Base-by-base conservation (phyloP, 805 yeast genomes). In the Kodamaea hsintzibuensis region DNA sequence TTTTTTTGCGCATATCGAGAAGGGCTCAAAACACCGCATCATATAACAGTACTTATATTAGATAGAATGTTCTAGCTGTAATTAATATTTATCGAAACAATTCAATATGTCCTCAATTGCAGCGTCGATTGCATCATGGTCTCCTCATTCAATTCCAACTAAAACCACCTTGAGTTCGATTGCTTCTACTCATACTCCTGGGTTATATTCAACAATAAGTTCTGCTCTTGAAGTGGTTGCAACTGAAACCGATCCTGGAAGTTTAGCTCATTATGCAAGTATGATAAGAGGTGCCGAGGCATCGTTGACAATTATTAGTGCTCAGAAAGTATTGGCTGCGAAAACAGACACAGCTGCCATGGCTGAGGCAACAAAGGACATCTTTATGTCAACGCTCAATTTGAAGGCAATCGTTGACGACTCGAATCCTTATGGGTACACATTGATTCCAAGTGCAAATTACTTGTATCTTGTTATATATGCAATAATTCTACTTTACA, bases 321-420 rank as follows among this genome's bases (percentile, higher is more conserved):
- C 77, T 10, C 69, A 72, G 51, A 44, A 64, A 14, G 69, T 70
- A 1, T 56, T 69, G 42, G 78, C 78, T 16, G 72, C 77, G 4
- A 77, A 77, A 22, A 72, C 78, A 1, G 65, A 59, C 33, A 42
- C 52, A 10, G 46, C 44, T 17, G 68, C 62, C 1, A 55, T 58
- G 49, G 65, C 72, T 1, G 19, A 54, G 42, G 76, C 76, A 7
- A 67, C 73, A 14, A 60, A 68, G 52, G 74, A 62, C n/a, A 68
- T 73, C 30, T 67, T 65, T 54, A 59, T 69, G 39, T 67, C 69
- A 30, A 64, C 74, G 4, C 60, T 71, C 45, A 71, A 72, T 53
- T 65, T 73, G 74, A 70, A 12, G 57, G 66, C 47, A 72, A 67
- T n/a, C n/a, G n/a, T n/a, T n/a, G n/a, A n/a, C n/a, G n/a, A n/a